Percentiles rank a stretch among this genome's conserved stretches.
Evolutionary conservation across 148 eudicot species (phyloP).

Genomic region (Polygonum maritimum): DNA sequence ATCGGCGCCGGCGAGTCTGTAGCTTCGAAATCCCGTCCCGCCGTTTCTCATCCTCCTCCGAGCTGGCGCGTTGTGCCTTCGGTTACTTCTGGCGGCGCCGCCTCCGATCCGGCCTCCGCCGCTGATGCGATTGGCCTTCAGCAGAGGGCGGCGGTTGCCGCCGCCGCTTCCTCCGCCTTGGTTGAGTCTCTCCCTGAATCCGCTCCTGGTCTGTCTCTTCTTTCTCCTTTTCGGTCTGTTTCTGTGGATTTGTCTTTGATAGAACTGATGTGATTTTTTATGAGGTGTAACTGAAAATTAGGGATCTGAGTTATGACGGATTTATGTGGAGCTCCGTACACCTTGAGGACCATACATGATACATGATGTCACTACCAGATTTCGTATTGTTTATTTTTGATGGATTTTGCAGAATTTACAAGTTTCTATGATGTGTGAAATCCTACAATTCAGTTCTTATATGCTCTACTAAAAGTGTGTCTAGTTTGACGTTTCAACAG

Average conservation of each 20-base stretch:
- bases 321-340: neutral
- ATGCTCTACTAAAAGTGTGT: neutral
- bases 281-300: neutral
- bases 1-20: neutral
- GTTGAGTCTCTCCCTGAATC: conserved; percentile 32
- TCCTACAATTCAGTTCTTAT: neutral
- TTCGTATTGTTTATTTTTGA: neutral
- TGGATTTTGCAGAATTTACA: neutral
- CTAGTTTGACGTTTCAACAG: neutral
- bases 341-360: neutral
- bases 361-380: neutral
- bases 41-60: neutral
- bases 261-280: no score
- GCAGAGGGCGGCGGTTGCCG: conserved; percentile 7
- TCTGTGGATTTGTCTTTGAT: neutral
- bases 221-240: neutral
- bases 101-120: neutral
- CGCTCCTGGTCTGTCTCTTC: conserved; percentile 11
- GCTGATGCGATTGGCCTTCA: neutral
- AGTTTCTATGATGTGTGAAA: neutral
- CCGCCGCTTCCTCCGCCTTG: conserved; percentile 2
- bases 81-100: neutral
- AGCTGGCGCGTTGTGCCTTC: conserved; percentile 5
- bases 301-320: neutral
- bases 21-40: neutral